These are phyloP conservation scores for Hippophae tibetana DNA, from an alignment of 306 rosid species.

Conservation along the genomic window DNA sequence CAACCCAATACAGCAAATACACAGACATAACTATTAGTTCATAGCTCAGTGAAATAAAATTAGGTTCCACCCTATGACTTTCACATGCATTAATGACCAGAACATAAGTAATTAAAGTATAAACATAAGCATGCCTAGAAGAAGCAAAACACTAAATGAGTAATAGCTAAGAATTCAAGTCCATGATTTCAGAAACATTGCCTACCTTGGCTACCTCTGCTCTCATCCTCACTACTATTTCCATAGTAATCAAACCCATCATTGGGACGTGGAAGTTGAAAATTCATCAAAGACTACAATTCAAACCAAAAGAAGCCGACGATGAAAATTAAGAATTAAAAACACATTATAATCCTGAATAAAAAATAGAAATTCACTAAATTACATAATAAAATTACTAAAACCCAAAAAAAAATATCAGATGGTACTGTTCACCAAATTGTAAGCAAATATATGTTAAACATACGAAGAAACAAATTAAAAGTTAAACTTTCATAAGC, in stretches of 20 bases:
- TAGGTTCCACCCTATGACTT: background rate
- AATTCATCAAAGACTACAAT: constrained; percentile 88
- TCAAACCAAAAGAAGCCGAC: constrained; percentile 24
- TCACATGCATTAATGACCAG: background rate
- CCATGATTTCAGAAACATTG: constrained; percentile 5
- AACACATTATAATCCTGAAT: constrained; percentile 7
- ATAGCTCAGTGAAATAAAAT: constrained; percentile 4
- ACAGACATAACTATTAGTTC: constrained; percentile 7
- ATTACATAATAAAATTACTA: constrained; percentile 2
- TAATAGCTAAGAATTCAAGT: constrained; percentile 6
- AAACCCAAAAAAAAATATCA: too few species aligned
- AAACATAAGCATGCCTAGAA: background rate
- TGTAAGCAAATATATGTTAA: background rate
- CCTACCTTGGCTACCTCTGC: constrained; percentile 89
- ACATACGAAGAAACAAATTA: background rate
- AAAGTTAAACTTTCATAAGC: background rate
- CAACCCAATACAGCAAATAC: constrained; percentile 21
- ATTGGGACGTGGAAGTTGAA: constrained; percentile 80
- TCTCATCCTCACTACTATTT: constrained; percentile 98
- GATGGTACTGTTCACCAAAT: background rate
- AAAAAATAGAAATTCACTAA: background rate
- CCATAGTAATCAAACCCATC: constrained; percentile 88
- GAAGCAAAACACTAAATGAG: constrained; percentile 13
- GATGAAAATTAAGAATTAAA: constrained; percentile 1
- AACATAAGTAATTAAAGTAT: background rate